phyloP scores from a whole-genome alignment of 805 yeast species.

The Kodamaea sagamina region DNA sequence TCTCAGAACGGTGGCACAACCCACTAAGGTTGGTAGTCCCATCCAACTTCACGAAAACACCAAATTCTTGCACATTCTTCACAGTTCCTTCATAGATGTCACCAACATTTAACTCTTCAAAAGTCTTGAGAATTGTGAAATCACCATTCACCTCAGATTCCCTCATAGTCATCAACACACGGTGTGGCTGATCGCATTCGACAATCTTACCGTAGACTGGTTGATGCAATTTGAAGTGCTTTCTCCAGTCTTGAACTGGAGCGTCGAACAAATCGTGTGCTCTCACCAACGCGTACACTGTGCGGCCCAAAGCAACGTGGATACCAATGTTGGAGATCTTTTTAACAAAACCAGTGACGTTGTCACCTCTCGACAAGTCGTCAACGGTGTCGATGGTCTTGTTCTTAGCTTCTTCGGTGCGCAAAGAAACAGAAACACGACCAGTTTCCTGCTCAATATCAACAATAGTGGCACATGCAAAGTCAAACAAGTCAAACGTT shows the following conservation, averaged over 20 bases:
- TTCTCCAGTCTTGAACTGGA: constrained; percentile 85
- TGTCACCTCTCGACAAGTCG: constrained; percentile 67
- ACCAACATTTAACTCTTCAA: constrained; percentile 69
- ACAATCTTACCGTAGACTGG: constrained; percentile 72
- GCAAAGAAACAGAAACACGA: constrained; percentile 63
- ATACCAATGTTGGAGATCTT: constrained; percentile 74
- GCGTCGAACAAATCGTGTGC: constrained; percentile 80
- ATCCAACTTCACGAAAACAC: constrained; percentile 83
- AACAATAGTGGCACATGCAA: constrained; percentile 57
- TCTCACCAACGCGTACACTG: constrained; percentile 75
- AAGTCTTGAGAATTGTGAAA: constrained; percentile 54
- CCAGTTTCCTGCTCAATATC: constrained; percentile 49
- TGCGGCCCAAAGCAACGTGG: constrained; percentile 72
- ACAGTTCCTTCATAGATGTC: constrained; percentile 77
- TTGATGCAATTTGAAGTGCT: constrained; percentile 68
- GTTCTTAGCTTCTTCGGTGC: constrained; percentile 55
- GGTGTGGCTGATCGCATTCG: constrained; percentile 59
- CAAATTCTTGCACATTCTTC: constrained; percentile 77
- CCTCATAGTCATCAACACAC: constrained; percentile 76
- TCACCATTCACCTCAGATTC: constrained; percentile 79
- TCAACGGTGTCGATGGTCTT: constrained; percentile 47
- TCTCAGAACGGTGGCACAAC: constrained; percentile 81
- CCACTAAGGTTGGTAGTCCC: constrained; percentile 78
- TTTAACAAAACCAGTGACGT: constrained; percentile 80
- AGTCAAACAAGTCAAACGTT: constrained; percentile 51